These are phyloP conservation scores for Plasmodium berghei DNA, from an alignment of 169 alveolate species.

Conservation along the genomic window DNA sequence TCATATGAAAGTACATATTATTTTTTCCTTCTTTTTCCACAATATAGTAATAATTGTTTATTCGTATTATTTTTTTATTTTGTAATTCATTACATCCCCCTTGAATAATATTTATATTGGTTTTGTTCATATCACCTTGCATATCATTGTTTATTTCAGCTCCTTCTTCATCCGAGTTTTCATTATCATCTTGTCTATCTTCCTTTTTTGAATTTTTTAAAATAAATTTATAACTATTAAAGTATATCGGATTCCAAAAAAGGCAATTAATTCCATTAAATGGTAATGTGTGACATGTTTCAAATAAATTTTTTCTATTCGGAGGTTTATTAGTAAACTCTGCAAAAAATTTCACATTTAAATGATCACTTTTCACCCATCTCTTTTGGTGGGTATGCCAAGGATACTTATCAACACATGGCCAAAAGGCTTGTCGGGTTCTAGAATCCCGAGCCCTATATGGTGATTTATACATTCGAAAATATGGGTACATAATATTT, in stretches of 20 bases:
- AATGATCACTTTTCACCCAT: constrained; percentile 75
- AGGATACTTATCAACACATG: constrained; percentile 85
- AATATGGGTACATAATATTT: constrained; percentile 85
- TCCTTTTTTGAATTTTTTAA: constrained; percentile 11
- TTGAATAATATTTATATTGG: too few species aligned
- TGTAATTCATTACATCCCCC: background rate
- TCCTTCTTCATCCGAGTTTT: constrained; percentile 16
- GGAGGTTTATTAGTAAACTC: constrained; percentile 78
- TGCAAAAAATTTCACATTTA: constrained; percentile 79
- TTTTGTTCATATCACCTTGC: constrained; percentile 35
- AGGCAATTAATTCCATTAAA: constrained; percentile 85
- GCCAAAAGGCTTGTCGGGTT: constrained; percentile 84
- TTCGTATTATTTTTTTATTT: constrained; percentile 72
- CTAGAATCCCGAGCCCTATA: constrained; percentile 85
- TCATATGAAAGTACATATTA: constrained; percentile 12
- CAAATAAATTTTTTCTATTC: constrained; percentile 77
- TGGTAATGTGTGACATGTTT: constrained; percentile 85
- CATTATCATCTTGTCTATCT: constrained; percentile 18
- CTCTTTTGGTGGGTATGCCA: constrained; percentile 88
- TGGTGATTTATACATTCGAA: constrained; percentile 84
- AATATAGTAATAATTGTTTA: constrained; percentile 54
- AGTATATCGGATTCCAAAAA: constrained; percentile 64
- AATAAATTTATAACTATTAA: constrained; percentile 45
- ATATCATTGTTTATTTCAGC: constrained; percentile 22
- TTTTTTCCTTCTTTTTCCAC: constrained; percentile 65